Evolutionary conservation across 2,329 filamentous ascomycete species (phyloP).

Genomic region (Fusarium pseudonygamai): DNA sequence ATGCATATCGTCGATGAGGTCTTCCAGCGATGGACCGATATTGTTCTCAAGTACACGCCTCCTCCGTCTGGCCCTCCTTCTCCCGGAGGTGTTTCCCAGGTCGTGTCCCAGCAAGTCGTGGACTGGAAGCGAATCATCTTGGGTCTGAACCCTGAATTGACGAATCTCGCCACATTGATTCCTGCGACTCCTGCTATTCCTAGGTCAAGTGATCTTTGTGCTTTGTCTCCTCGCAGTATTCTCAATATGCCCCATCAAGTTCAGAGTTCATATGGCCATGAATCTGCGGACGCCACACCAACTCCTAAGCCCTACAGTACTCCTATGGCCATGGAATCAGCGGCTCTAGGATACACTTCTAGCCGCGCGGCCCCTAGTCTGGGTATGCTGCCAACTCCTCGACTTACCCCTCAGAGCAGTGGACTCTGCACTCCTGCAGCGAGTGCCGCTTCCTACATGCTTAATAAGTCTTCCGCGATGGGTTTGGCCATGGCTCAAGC

Average conservation of each 20-base stretch:
- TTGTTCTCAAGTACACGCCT: constrained; percentile 86
- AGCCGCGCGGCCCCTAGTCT: constrained; percentile 62
- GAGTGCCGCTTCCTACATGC: constrained; percentile 61
- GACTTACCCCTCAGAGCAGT: constrained; percentile 64
- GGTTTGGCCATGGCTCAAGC: constrained; percentile 68
- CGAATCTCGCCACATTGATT: constrained; percentile 66
- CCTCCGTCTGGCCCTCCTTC: constrained; percentile 67
- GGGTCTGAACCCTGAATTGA: constrained; percentile 64
- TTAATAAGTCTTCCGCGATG: constrained; percentile 66
- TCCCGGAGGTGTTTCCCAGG: constrained; percentile 57
- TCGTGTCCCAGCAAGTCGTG: constrained; percentile 57
- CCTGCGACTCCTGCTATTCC: constrained; percentile 45
- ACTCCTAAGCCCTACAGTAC: constrained; percentile 54
- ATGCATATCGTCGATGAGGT: constrained; percentile 90
- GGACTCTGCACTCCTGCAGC: constrained; percentile 69
- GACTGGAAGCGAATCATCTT: constrained; percentile 70
- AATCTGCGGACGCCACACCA: constrained; percentile 52
- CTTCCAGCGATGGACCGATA: constrained; percentile 93
- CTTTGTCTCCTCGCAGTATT: constrained; percentile 55
- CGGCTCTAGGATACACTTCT: constrained; percentile 55
- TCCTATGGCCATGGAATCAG: constrained; percentile 59
- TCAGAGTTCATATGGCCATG: constrained; percentile 46
- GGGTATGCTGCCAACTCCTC: constrained; percentile 66
- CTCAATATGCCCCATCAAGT: constrained; percentile 55
- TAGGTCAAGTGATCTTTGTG: constrained; percentile 49